Base-by-base conservation (phyloP, 2,329 filamentous ascomycete genomes). In the Didymella sp. region DNA sequence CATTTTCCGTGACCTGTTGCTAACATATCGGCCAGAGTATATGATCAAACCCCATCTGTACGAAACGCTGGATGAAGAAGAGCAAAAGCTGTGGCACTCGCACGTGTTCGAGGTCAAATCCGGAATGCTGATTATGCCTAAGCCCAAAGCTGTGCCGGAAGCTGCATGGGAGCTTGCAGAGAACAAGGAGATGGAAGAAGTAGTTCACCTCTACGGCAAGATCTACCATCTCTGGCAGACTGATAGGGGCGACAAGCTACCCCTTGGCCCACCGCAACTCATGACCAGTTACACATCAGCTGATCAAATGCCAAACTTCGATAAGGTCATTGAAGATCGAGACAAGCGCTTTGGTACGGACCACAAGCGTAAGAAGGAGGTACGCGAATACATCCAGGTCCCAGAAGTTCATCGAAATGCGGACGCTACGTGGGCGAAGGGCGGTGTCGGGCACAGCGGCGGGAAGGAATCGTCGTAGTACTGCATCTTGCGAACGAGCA, bases 191-290 rank as follows among this genome's bases (percentile, higher is more conserved):
- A 95, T 96, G 90, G 85, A 89, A 60, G 82, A 92, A 56, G 82
- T 95, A 0, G 78, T 91, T 3, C 81, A 84, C 0, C 73, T 95
- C 2, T 96, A 96, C 69, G 92, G 92, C 9, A 96, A 96, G 73
- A 86, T 89, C 1, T 95, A 89, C 74, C 91, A 96, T 73, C 80
- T 95, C 38, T 96, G 92, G 92, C 90, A 96, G 81, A 85, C 89
- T 15, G 91, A 96, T 76, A 80, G 84, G 6, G 90, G 90, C 0
- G 86, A 94, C 68, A 75, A 78, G 48, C 66, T 89, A 51, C 87
- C 87, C 1, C 69, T 89, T 61, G 87, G 87, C 0, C 71, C 77
- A 59, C 86, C 87, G 52, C 76, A 87, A 74, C 74, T 89, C 63
- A 89, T 90, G 84, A 85, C 82, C 60, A 88, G 86, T 67, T 87